Evolutionary conservation across 176 grass and related monocot species (phyloP), one percentile per base, ranked within the genome.

Genomic region (Triticum urartu): DNA sequence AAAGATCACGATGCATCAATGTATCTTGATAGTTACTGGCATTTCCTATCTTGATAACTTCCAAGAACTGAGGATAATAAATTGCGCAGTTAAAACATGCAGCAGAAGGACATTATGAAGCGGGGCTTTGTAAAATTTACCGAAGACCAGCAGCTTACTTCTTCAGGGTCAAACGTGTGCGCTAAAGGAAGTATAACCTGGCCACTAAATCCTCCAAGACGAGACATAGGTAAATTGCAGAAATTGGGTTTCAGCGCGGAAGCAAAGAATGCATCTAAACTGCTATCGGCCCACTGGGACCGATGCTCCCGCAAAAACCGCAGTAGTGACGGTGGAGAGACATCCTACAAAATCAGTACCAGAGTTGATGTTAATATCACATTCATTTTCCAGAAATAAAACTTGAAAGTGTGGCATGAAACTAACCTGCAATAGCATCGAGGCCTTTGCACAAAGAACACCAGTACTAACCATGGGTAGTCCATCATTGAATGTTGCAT

Each of bases 391-490:
- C 48, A 3, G 33, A 7, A 61, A 62, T n/a, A 0, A 78, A 79
- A 30, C 12, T 58, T 24, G 20, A 5, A 35, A 35, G 28, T 64
- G 32, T 18, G 48, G 0, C 7, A 35, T 39, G 59, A 56, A 89
- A 22, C 48, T 18, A 64, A 99, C 97, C 97, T 99, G 97, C 69
- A 99, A 86, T 38, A 99, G 73, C 90, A 99, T 99, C 0, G 97
- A 99, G 34, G 94, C 94, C 84, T 91, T 99, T 2, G 92, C 97
- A 92, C 97, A 94, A 40, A 99, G 89, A 34, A 99, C 89, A 90
- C 89, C 81, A 47, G 75, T 89, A 79, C 85, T 79, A 72, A 92
- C 80, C 9, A 95, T 77, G 21, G 91, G 78, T 11, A 92, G 79
- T 20, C 81, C 91, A 87, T 89, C 85, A 20, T 25, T 89, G 72